These are phyloP conservation scores for Novymonas esmeraldas DNA, from an alignment of 208 protist genomes.

Conservation along the genomic window DNA sequence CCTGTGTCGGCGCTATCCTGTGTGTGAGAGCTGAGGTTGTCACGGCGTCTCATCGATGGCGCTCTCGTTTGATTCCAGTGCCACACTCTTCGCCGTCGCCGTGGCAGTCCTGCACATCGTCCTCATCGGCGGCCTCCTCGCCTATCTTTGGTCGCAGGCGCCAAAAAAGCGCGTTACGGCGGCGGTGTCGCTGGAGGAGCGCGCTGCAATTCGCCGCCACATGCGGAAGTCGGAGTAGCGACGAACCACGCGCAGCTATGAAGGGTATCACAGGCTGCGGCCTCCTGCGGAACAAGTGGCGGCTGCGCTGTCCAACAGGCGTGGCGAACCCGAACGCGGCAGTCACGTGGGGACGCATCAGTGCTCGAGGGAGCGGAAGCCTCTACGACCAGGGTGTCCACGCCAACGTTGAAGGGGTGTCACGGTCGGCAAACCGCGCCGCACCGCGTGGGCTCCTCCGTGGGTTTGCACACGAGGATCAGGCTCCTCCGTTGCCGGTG, in stretches of 20 bases:
- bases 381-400: constrained; percentile 25
- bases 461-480: constrained; percentile 33
- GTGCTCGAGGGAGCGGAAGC: constrained; percentile 21
- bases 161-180: constrained; percentile 13
- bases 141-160: constrained; percentile 32
- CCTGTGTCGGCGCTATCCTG: neutral
- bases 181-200: constrained; percentile 16
- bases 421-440: constrained; percentile 19
- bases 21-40: too few relatives aligned
- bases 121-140: constrained; percentile 27
- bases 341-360: constrained; percentile 37
- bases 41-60: constrained; percentile 1
- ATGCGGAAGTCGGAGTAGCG: constrained; percentile 28
- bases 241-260: neutral
- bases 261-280: neutral
- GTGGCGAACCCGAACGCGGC: neutral
- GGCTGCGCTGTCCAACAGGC: neutral
- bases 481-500: constrained; percentile 21
- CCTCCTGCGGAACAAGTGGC: constrained; percentile 14
- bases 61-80: constrained; percentile 19
- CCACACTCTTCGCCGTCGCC: constrained; percentile 19
- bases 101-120: constrained; percentile 35
- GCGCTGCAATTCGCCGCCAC: constrained; percentile 17
- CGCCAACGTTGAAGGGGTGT: constrained; percentile 7
- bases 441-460: constrained; percentile 26